These are phyloP conservation scores for Cryptococcus sp. DNA, from an alignment of 1,284 basidiomycete species.

Conservation along the genomic window DNA sequence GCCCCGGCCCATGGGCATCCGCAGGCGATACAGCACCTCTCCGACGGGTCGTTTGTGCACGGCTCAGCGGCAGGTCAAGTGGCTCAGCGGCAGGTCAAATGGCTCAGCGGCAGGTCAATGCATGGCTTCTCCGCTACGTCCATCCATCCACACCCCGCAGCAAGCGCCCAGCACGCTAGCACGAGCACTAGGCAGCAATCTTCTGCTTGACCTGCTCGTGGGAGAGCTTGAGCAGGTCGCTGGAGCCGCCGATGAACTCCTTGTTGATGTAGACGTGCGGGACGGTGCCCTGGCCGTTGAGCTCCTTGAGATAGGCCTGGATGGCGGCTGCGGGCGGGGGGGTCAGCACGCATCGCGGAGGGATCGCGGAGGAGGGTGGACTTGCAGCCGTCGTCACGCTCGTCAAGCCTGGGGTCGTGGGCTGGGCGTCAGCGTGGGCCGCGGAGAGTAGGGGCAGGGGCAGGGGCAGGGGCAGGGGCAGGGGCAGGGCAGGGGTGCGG, in stretches of 20 bases:
- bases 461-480: background rate
- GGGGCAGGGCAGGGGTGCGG: background rate
- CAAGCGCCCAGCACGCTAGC: background rate
- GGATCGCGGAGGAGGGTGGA: conserved; percentile 2
- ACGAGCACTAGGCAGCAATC: conserved; percentile 28
- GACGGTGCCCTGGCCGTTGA: conserved; percentile 48
- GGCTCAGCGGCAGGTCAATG: background rate
- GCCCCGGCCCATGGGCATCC: too few species aligned
- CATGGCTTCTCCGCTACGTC: background rate
- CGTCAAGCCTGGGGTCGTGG: conserved; percentile 40
- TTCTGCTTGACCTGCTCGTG: conserved; percentile 37
- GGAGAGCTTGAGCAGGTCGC: conserved; percentile 44
- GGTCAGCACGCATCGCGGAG: background rate
- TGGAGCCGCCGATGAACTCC: conserved; percentile 49
- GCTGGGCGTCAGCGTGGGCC: conserved; percentile 9
- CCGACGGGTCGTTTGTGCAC: too few species aligned
- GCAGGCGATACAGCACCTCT: too few species aligned
- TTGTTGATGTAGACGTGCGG: conserved; percentile 49
- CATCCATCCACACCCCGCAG: background rate
- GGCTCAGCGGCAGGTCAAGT: background rate
- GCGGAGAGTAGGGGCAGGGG: background rate
- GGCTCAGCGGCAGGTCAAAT: background rate
- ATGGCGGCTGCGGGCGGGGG: conserved; percentile 35
- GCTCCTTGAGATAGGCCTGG: conserved; percentile 44
- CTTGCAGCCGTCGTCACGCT: conserved; percentile 45